Conservation (phyloP, 2,329 filamentous ascomycete genomes). For the Neonectria punicea region DNA sequence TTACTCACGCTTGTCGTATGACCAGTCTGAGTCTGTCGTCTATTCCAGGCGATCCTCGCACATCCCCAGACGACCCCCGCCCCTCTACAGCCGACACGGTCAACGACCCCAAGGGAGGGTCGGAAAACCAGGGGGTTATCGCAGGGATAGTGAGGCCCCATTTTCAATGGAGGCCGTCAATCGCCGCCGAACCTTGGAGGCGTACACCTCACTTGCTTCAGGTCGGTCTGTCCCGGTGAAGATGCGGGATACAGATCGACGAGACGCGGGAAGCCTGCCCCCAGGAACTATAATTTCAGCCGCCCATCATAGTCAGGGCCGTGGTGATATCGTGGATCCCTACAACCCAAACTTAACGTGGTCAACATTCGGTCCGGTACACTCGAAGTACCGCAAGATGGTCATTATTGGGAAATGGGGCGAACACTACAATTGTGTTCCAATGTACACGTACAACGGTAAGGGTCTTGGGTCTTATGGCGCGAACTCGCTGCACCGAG, state of each 20-base stretch:
- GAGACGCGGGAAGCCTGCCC: neutral
- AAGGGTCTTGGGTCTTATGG: slow-evolving; percentile 21
- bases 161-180: too few relatives aligned
- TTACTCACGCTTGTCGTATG: neutral
- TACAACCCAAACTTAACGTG: slow-evolving; percentile 19
- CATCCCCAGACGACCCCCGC: too few relatives aligned
- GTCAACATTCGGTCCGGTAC: slow-evolving; percentile 27
- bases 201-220: slow-evolving; percentile 4
- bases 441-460: slow-evolving; percentile 34
- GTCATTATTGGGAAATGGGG: slow-evolving; percentile 32
- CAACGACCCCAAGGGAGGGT: neutral
- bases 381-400: slow-evolving; percentile 42
- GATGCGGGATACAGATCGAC: slow-evolving; percentile 15
- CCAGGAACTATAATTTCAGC: slow-evolving; percentile 35
- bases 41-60: neutral
- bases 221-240: slow-evolving; percentile 18
- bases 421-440: slow-evolving; percentile 33
- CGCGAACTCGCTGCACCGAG: neutral
- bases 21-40: neutral
- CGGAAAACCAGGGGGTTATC: neutral
- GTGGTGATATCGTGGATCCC: slow-evolving; percentile 6
- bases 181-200: neutral
- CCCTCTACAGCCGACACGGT: neutral
- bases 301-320: slow-evolving; percentile 29
- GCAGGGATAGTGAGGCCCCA: too few relatives aligned